These are phyloP conservation scores for Mucor sp. DNA, from an alignment of 371 early-diverging fungal genomes.

Conservation along the genomic window DNA sequence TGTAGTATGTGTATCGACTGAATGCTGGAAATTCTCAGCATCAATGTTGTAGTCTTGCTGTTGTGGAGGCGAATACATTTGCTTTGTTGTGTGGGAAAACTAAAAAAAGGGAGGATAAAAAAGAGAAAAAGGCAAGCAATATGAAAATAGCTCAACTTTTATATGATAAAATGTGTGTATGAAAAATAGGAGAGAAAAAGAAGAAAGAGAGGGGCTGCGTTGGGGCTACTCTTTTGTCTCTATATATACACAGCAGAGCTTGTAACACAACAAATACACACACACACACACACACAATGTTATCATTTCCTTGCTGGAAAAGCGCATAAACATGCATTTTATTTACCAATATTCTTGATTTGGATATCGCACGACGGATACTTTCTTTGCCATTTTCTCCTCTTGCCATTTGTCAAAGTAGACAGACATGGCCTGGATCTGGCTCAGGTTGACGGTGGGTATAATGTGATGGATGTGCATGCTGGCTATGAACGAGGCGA, in stretches of 20 bases:
- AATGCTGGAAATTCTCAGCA: slow-evolving; percentile 23
- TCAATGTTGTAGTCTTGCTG: slow-evolving; percentile 37
- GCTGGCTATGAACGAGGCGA: slow-evolving; percentile 77
- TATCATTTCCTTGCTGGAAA: neutral
- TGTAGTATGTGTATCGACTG: slow-evolving; percentile 34
- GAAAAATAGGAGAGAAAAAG: slow-evolving; percentile 5
- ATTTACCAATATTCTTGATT: slow-evolving; percentile 25
- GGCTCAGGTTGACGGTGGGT: slow-evolving; percentile 77
- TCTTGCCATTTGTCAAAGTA: slow-evolving; percentile 40
- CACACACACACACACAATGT: neutral
- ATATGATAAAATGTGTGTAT: neutral
- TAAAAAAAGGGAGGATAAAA: neutral
- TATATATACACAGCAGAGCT: too few relatives aligned
- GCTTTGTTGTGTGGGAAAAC: neutral
- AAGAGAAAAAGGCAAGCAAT: neutral
- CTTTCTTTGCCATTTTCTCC: slow-evolving; percentile 27
- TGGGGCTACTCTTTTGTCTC: neutral
- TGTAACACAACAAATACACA: neutral
- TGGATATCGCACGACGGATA: slow-evolving; percentile 14
- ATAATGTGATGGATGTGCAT: slow-evolving; percentile 64
- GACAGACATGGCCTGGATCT: slow-evolving; percentile 22
- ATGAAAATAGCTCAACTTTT: neutral
- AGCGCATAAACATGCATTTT: slow-evolving; percentile 2
- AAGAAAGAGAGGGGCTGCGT: neutral
- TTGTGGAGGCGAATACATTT: slow-evolving; percentile 42